These are phyloP conservation scores for Erodium texanum DNA, from an alignment of 441 rosid species.

Conservation along the genomic window DNA sequence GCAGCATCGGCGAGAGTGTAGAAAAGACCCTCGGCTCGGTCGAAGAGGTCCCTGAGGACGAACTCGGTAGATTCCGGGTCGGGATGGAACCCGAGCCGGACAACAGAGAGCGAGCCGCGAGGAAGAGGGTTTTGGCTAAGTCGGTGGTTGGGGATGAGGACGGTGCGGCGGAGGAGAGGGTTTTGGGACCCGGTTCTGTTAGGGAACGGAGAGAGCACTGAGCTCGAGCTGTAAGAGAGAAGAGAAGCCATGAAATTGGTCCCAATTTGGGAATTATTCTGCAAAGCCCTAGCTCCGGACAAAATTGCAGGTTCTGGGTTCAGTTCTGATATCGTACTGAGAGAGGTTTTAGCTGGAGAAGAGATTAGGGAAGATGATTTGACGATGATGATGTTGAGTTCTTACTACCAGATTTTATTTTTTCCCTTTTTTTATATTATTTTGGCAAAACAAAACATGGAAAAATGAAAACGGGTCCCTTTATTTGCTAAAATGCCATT, in stretches of 20 bases:
- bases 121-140: slow-evolving; percentile 25
- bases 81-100: slow-evolving; percentile 46
- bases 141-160: background rate
- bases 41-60: slow-evolving; percentile 36
- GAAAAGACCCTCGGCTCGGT: slow-evolving; percentile 41
- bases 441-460: too few species aligned
- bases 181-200: slow-evolving; percentile 18
- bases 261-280: background rate
- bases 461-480: too few species aligned
- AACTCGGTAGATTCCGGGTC: slow-evolving; percentile 16
- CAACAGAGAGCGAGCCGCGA: slow-evolving; percentile 43
- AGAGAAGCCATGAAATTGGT: slow-evolving; percentile 27
- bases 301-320: background rate
- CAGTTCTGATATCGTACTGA: background rate
- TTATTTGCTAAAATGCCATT: too few species aligned
- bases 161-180: slow-evolving; percentile 27
- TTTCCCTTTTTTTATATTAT: too few species aligned
- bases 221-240: slow-evolving; percentile 30
- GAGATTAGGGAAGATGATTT: too few species aligned
- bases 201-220: slow-evolving; percentile 32
- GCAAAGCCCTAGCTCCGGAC: background rate
- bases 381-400: too few species aligned
- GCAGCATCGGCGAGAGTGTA: slow-evolving; percentile 77
- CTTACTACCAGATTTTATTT: too few species aligned
- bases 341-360: too few species aligned